Evolutionary conservation across 1,139 yeast genomes (phyloP).

Genomic region (Chernovozyma sophiae-reginae): DNA sequence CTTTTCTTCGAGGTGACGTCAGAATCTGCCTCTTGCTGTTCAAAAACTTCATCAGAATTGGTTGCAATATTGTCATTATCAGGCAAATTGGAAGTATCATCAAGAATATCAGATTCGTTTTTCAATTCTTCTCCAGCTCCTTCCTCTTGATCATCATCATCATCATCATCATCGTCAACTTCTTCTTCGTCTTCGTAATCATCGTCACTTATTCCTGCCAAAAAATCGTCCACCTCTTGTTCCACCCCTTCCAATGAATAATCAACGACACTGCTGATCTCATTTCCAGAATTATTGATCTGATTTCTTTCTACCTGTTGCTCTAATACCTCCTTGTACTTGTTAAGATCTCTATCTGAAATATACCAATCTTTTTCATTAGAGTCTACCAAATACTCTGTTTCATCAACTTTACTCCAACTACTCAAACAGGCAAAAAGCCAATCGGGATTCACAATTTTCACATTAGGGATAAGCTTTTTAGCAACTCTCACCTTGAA

Average conservation of each 20-base stretch:
- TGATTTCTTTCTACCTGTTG: slow-evolving; percentile 14
- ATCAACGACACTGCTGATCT: slow-evolving; percentile 29
- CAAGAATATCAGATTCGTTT: slow-evolving; percentile 18
- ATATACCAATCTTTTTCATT: slow-evolving; percentile 40
- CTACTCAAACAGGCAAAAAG: slow-evolving; percentile 75
- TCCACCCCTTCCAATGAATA: slow-evolving; percentile 54
- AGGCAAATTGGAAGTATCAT: slow-evolving; percentile 10
- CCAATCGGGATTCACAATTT: slow-evolving; percentile 93
- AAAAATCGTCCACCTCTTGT: slow-evolving; percentile 57
- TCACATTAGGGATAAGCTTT: slow-evolving; percentile 59
- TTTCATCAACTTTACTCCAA: slow-evolving; percentile 73
- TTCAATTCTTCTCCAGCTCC: slow-evolving; percentile 19
- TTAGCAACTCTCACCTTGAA: slow-evolving; percentile 76
- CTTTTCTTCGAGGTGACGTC: background rate
- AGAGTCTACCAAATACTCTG: slow-evolving; percentile 51
- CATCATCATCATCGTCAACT: slow-evolving; percentile 24
- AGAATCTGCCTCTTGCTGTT: background rate
- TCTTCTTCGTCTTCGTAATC: slow-evolving; percentile 37
- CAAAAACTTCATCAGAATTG: slow-evolving; percentile 1
- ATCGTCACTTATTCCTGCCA: slow-evolving; percentile 53
- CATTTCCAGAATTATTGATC: slow-evolving; percentile 20
- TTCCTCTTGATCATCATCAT: slow-evolving; percentile 18
- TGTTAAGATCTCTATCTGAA: slow-evolving; percentile 39
- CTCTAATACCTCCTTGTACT: slow-evolving; percentile 34
- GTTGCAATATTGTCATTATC: slow-evolving; percentile 1